Evolutionary conservation across 352 stramenopile species (phyloP).

Genomic region (Phytopythium aichiense): DNA sequence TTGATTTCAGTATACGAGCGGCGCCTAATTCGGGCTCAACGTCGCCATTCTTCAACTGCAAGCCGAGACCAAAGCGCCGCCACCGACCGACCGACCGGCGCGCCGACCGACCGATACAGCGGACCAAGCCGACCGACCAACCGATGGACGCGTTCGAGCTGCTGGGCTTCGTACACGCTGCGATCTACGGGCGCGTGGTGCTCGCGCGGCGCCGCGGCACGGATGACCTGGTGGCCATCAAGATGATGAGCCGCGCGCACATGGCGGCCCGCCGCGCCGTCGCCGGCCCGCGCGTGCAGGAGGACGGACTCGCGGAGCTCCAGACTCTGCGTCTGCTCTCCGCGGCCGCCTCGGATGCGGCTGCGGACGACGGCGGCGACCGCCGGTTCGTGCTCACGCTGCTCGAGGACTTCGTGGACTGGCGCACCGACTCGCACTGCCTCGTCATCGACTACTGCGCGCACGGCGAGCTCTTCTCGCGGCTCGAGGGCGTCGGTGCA

Average conservation of each 20-base stretch:
- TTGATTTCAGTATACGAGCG: neutral
- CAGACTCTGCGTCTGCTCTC: conserved; percentile 36
- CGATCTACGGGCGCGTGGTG: conserved; percentile 53
- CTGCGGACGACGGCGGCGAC: conserved; percentile 6
- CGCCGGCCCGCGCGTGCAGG: conserved; percentile 29
- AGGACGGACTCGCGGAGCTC: conserved; percentile 43
- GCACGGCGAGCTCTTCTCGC: conserved; percentile 54
- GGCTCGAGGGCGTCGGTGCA: conserved; percentile 10
- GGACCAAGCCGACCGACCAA: neutral
- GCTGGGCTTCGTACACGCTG: conserved; percentile 35
- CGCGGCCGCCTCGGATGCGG: neutral
- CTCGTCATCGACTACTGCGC: conserved; percentile 66
- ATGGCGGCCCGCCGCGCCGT: conserved; percentile 40
- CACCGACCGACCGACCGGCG: neutral
- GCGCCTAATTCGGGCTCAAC: neutral
- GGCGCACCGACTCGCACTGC: conserved; percentile 32
- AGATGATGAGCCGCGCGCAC: conserved; percentile 63
- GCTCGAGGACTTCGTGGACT: conserved; percentile 51
- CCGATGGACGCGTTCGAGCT: conserved; percentile 45
- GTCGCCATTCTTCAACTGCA: conserved; percentile 1
- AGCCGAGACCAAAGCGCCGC: neutral
- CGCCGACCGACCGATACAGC: no score
- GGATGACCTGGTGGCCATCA: conserved; percentile 40
- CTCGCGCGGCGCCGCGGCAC: conserved; percentile 33
- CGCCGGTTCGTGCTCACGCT: conserved; percentile 36